Evolutionary conservation across 805 yeast genomes (phyloP).

Genomic region (Candida nonsorbophila): DNA sequence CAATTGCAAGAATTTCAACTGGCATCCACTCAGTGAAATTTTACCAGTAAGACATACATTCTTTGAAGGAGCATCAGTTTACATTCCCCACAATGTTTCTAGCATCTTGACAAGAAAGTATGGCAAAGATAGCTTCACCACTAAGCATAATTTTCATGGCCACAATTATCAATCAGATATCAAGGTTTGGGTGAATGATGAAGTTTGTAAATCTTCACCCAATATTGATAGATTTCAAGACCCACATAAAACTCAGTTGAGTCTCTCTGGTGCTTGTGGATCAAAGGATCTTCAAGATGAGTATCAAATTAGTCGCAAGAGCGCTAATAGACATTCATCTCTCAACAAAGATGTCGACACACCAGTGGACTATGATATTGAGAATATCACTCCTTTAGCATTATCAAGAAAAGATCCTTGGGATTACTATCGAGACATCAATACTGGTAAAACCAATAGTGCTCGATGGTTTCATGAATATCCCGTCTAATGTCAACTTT

Average conservation of each 20-base stretch:
- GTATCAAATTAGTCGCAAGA: constrained; percentile 22
- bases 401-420: constrained; percentile 34
- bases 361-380: constrained; percentile 17
- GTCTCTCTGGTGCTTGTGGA: constrained; percentile 36
- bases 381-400: constrained; percentile 28
- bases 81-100: constrained; percentile 28
- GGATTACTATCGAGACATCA: constrained; percentile 23
- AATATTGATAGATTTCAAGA: constrained; percentile 14
- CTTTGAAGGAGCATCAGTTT: constrained; percentile 31
- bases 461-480: constrained; percentile 18
- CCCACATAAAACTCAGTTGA: constrained; percentile 18
- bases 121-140: constrained; percentile 23
- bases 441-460: constrained; percentile 7
- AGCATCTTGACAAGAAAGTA: constrained; percentile 26
- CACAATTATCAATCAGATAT: constrained; percentile 40
- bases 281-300: constrained; percentile 30
- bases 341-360: constrained; percentile 18
- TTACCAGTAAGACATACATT: constrained; percentile 30
- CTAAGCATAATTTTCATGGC: constrained; percentile 18
- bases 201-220: constrained; percentile 30
- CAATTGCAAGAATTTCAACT: constrained; percentile 36
- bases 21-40: constrained; percentile 31
- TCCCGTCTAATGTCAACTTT: too few species aligned
- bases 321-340: constrained; percentile 17
- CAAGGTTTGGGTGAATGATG: constrained; percentile 43